Evolutionary conservation across 1,284 basidiomycete genomes (phyloP).

Genomic region (Papiliotrema flavescens): DNA sequence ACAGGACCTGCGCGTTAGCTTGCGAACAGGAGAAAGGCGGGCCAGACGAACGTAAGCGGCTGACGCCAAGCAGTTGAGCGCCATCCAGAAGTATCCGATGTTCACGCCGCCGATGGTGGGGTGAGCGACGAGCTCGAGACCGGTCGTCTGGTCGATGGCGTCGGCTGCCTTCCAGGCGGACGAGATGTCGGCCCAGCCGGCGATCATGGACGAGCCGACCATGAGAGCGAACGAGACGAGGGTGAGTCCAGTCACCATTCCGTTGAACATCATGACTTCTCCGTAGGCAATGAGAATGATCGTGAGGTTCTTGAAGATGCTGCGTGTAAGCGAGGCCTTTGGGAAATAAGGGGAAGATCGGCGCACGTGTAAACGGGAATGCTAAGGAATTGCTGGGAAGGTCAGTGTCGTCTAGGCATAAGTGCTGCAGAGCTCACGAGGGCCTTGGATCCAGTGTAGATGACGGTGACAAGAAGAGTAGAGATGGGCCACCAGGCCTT

Average conservation of each 20-base stretch:
- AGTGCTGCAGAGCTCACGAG: constrained; percentile 55
- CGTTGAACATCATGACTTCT: constrained; percentile 95
- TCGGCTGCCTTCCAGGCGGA: constrained; percentile 30
- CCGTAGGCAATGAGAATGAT: constrained; percentile 99
- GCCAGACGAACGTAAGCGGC: constrained; percentile 76
- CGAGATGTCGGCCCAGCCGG: constrained; percentile 88
- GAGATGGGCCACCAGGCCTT: constrained; percentile 94
- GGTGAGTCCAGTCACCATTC: constrained; percentile 79
- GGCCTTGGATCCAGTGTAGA: constrained; percentile 97
- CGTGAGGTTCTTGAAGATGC: constrained; percentile 97
- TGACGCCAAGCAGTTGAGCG: constrained; percentile 83
- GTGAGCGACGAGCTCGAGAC: constrained; percentile 26
- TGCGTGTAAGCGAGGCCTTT: constrained; percentile 1
- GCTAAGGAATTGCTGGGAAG: constrained; percentile 75
- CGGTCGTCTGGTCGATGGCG: constrained; percentile 40
- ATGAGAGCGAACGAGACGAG: constrained; percentile 89
- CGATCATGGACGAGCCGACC: constrained; percentile 92
- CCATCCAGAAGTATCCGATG: constrained; percentile 95
- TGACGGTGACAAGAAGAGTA: constrained; percentile 85
- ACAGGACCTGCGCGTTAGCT: constrained; percentile 64
- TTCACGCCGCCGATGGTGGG: constrained; percentile 57
- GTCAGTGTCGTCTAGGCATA: background rate
- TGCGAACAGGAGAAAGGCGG: background rate
- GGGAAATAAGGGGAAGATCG: background rate
- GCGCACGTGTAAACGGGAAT: constrained; percentile 81